Base-by-base conservation (phyloP, 2,329 filamentous ascomycete species). In the Fonsecaea erecta region DNA sequence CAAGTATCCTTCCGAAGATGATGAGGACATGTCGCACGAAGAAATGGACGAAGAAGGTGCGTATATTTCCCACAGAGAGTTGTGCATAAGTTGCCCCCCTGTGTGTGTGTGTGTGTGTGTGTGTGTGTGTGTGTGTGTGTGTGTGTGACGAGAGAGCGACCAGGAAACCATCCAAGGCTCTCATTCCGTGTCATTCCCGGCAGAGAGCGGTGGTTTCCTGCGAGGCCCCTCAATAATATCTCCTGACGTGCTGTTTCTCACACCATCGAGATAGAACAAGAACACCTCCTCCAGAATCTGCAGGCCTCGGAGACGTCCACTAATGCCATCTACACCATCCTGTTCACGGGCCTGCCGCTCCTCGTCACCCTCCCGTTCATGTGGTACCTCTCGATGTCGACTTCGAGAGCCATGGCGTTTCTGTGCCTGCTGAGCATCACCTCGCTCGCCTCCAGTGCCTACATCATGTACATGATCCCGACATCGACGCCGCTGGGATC, bases 11-110 rank as follows among this genome's bases (percentile, higher is more conserved):
- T 52, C 57, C 14, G 71, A 72, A 34, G 68, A 66, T 18, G 67
- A 68, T 12, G 65, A 53, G 30, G 52, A 64, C 24, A 46, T 12
- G 12, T 69, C 67, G 37, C 65, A 62, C 43, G 70, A 71, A 24
- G 71, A 72, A 16, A 64, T 70, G 54, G 69, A 72, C 40, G 70
- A 72, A 61, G 63, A 72, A 69, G 68, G 68, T 69, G 66, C 18
- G 58, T 53, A 18, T 16, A 7, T 21, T 7, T 53, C 12, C 26
- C 30, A 14, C 26, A 32, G 14, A 30, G 14, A 9, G 26, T n/a
- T 12, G n/a, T 34, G n/a, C 8, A 18, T 53, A 9, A 3, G 26
- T n/a, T 53, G 24, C 30, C 16, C 30, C 7, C 7, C 26, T 53
- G 16, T 8, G n/a, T n/a, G n/a, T n/a, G n/a, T n/a, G n/a, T n/a